A percentile compares a stretch with the other conserved stretches of the same genome.
These are phyloP conservation scores for Amanita jacksonii DNA, from an alignment of 768 basidiomycete species.

Conservation along the genomic window DNA sequence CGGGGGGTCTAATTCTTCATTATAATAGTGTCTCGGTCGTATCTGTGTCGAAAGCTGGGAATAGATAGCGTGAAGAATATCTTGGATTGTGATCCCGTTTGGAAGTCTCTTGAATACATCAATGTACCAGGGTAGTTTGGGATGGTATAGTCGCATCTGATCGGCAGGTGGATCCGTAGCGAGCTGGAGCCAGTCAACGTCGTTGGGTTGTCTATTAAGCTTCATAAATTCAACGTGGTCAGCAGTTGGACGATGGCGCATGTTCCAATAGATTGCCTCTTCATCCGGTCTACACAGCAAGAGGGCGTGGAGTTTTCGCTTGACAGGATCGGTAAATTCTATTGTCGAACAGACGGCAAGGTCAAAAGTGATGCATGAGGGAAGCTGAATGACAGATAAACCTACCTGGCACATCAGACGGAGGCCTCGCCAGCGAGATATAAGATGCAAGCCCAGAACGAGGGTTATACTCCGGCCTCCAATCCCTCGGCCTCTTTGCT, in stretches of 20 bases:
- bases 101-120: constrained; percentile 38
- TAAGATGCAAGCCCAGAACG: constrained; percentile 19
- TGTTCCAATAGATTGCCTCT: constrained; percentile 38
- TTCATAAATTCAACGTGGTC: constrained; percentile 33
- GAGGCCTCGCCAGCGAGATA: constrained; percentile 18
- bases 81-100: constrained; percentile 48
- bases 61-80: constrained; percentile 42
- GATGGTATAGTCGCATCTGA: constrained; percentile 47
- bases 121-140: constrained; percentile 57
- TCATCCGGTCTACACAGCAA: constrained; percentile 19
- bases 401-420: constrained; percentile 26
- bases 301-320: constrained; percentile 22
- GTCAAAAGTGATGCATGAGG: background rate
- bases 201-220: constrained; percentile 31
- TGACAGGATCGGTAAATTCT: constrained; percentile 22
- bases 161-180: constrained; percentile 41
- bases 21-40: constrained; percentile 45
- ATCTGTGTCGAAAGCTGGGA: constrained; percentile 35
- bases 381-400: background rate
- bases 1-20: constrained; percentile 38
- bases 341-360: too few relatives aligned
- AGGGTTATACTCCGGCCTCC: constrained; percentile 32
- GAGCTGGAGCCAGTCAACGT: constrained; percentile 44
- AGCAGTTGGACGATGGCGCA: constrained; percentile 29
- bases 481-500: constrained; percentile 31